A percentile compares a stretch with the other conserved stretches of the same genome.
These are phyloP conservation scores for Rubia tinctorum DNA, from an alignment of 305 asterid species.

Conservation along the genomic window DNA sequence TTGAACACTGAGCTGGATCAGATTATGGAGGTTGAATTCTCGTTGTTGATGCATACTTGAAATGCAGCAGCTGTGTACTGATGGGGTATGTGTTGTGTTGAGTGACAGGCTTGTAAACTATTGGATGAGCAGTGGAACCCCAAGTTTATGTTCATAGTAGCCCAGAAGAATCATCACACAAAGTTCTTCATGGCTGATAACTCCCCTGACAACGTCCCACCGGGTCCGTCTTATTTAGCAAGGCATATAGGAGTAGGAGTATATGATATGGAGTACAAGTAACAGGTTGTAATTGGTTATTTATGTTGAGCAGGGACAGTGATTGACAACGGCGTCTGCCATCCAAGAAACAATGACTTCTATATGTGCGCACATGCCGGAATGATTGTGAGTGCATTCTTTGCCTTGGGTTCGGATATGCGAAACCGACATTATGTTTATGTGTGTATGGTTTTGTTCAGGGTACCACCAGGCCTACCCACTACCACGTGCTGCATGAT, in stretches of 20 bases:
- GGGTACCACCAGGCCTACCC: constrained; percentile 80
- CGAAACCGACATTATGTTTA: too few relatives aligned
- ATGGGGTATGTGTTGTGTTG: background rate
- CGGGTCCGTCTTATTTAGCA: constrained; percentile 39
- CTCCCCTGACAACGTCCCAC: constrained; percentile 59
- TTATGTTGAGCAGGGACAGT: constrained; percentile 47
- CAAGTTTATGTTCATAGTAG: constrained; percentile 52
- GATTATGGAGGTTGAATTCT: constrained; percentile 42
- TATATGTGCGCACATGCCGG: constrained; percentile 81
- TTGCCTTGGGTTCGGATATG: too few relatives aligned
- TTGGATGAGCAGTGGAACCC: constrained; percentile 52
- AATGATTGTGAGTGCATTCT: constrained; percentile 49
- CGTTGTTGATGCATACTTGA: background rate
- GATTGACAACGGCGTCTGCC: constrained; percentile 56
- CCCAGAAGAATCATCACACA: constrained; percentile 79
- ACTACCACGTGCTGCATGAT: constrained; percentile 64
- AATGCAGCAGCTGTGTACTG: background rate
- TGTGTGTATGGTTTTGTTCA: constrained; percentile 12
- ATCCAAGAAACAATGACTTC: constrained; percentile 58
- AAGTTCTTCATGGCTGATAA: constrained; percentile 48
- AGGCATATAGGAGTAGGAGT: too few relatives aligned
- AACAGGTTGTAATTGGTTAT: too few relatives aligned
- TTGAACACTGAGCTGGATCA: constrained; percentile 63
- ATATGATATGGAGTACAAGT: too few relatives aligned
- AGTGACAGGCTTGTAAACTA: constrained; percentile 60